phyloP scores from a whole-genome alignment of 2,329 filamentous ascomycete species.

The Calonectria crousiana region DNA sequence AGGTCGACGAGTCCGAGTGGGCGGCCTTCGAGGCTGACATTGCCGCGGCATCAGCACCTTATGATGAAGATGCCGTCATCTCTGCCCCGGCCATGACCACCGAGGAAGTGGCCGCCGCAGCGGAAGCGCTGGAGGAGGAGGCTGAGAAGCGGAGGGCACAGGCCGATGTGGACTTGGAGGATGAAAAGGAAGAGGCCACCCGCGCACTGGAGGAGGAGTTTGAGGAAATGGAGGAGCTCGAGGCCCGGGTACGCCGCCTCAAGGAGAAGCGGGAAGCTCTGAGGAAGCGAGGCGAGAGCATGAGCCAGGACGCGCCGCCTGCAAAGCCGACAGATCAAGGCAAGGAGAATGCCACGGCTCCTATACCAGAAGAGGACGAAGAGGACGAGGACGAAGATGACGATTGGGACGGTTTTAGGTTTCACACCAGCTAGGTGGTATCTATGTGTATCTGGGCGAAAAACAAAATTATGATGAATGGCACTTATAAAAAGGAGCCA shows the following conservation, averaged over 20 bases:
- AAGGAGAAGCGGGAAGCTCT: slow-evolving; percentile 80
- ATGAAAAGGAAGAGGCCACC: slow-evolving; percentile 81
- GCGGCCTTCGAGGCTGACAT: slow-evolving; percentile 89
- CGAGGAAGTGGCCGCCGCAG: slow-evolving; percentile 70
- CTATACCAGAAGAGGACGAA: slow-evolving; percentile 51
- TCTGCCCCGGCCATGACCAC: slow-evolving; percentile 76
- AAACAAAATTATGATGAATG: slow-evolving; percentile 12
- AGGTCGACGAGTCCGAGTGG: slow-evolving; percentile 82
- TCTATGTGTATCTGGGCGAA: neutral
- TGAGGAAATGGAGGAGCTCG: slow-evolving; percentile 85
- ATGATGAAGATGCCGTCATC: slow-evolving; percentile 68
- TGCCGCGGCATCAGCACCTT: slow-evolving; percentile 58
- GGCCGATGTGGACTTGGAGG: slow-evolving; percentile 68
- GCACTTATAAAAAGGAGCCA: neutral
- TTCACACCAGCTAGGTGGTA: slow-evolving; percentile 44
- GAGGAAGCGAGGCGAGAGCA: slow-evolving; percentile 53
- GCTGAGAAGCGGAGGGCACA: slow-evolving; percentile 66
- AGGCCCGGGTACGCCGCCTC: slow-evolving; percentile 75
- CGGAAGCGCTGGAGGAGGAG: slow-evolving; percentile 62
- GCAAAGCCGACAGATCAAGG: slow-evolving; percentile 31
- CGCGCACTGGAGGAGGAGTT: slow-evolving; percentile 82
- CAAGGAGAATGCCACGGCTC: slow-evolving; percentile 47
- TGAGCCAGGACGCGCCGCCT: slow-evolving; percentile 44
- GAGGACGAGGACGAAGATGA: slow-evolving; percentile 63
- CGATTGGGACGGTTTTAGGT: slow-evolving; percentile 72